These are phyloP conservation scores for Xerocomellus intermedius DNA, from an alignment of 768 basidiomycete species.

Conservation along the genomic window DNA sequence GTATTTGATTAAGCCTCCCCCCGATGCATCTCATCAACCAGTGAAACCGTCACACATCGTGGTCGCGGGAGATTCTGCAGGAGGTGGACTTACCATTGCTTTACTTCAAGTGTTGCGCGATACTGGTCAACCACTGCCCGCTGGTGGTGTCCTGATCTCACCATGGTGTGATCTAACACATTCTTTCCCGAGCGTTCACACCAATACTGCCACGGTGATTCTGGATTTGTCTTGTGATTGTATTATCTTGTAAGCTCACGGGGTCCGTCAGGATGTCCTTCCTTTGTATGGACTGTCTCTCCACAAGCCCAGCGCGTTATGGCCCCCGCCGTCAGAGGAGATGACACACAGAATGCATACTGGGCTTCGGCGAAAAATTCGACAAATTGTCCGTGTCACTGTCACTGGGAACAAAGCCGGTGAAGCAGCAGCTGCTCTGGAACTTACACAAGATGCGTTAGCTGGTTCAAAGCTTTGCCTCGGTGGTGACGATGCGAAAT, in stretches of 20 bases:
- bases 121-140: slow-evolving; percentile 73
- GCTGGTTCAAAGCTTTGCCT: slow-evolving; percentile 8
- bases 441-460: slow-evolving; percentile 5
- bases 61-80: slow-evolving; percentile 89
- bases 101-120: slow-evolving; percentile 89
- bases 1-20: slow-evolving; percentile 86
- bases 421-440: not conserved
- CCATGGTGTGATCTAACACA: slow-evolving; percentile 96
- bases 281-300: slow-evolving; percentile 73
- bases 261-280: slow-evolving; percentile 63
- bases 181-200: slow-evolving; percentile 85
- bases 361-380: slow-evolving; percentile 57
- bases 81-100: slow-evolving; percentile 82
- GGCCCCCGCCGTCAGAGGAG: slow-evolving; percentile 74
- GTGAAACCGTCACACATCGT: slow-evolving; percentile 82
- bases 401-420: slow-evolving; percentile 11
- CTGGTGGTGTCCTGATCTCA: slow-evolving; percentile 85
- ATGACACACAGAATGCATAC: slow-evolving; percentile 56
- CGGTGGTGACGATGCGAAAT: slow-evolving; percentile 2
- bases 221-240: not conserved
- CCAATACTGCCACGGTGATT: slow-evolving; percentile 79
- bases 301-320: slow-evolving; percentile 75
- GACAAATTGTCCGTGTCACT: slow-evolving; percentile 48
- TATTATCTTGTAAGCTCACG: not conserved
- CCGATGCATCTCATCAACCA: slow-evolving; percentile 70